These are phyloP conservation scores for Phytophthora pisi DNA, from an alignment of 352 stramenopile genomes.

Conservation along the genomic window DNA sequence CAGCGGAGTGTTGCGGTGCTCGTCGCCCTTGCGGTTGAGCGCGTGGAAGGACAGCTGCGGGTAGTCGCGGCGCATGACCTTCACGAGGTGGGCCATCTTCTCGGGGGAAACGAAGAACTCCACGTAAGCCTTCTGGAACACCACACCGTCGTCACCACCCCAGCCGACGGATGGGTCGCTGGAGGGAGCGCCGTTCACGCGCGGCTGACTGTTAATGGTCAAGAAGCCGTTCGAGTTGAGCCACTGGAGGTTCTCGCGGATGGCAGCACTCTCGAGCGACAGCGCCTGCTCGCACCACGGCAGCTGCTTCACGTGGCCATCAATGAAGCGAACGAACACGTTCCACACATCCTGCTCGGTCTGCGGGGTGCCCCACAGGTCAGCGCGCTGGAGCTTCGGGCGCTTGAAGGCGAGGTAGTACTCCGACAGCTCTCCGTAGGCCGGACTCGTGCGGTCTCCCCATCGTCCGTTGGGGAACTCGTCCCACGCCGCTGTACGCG, in stretches of 20 bases:
- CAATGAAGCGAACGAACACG: conserved; percentile 93
- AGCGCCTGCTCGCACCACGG: conserved; percentile 97
- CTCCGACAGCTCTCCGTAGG: conserved; percentile 96
- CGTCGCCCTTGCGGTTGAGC: conserved; percentile 66
- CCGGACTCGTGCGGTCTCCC: conserved; percentile 94
- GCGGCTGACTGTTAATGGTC: conserved; percentile 96
- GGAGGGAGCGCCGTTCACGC: conserved; percentile 91
- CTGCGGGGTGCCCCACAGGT: conserved; percentile 87
- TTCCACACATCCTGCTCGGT: conserved; percentile 92
- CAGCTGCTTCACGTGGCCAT: conserved; percentile 86
- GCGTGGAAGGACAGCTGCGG: conserved; percentile 82
- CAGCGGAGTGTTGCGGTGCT: conserved; percentile 76
- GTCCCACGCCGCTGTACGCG: conserved; percentile 96
- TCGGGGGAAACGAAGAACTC: conserved; percentile 96
- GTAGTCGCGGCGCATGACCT: conserved; percentile 63
- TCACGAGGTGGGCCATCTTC: conserved; percentile 70
- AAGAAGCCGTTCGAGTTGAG: conserved; percentile 93
- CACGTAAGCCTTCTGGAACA: conserved; percentile 99
- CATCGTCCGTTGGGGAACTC: conserved; percentile 97
- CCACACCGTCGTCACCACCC: conserved; percentile 93
- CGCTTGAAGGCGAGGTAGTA: conserved; percentile 92
- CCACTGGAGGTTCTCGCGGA: conserved; percentile 83
- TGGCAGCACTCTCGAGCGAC: conserved; percentile 91
- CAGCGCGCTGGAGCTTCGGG: conserved; percentile 70
- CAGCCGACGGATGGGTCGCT: conserved; percentile 94